Percentiles rank a stretch among this genome's conserved stretches.
Evolutionary conservation across 768 basidiomycete genomes (phyloP).

Genomic region (Melanogaster broomeanus): DNA sequence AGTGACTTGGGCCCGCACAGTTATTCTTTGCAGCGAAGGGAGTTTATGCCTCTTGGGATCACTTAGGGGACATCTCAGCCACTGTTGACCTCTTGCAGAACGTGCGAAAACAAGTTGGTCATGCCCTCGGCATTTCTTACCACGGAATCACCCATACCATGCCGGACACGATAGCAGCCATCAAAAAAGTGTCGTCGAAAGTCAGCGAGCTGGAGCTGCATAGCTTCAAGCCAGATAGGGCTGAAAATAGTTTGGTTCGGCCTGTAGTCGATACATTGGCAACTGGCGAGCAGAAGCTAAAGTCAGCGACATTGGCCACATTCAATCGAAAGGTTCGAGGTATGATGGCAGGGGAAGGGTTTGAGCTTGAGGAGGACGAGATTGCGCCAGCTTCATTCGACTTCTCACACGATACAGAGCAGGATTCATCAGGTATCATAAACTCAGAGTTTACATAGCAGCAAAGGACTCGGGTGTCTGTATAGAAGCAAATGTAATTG

Average conservation of each 20-base stretch:
- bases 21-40: conserved; percentile 27
- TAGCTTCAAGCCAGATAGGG: background rate
- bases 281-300: conserved; percentile 20
- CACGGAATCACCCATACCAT: conserved; percentile 27
- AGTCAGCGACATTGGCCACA: conserved; percentile 25
- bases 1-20: no score
- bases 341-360: conserved; percentile 7
- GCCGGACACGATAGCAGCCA: conserved; percentile 15
- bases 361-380: conserved; percentile 26
- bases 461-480: background rate
- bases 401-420: background rate
- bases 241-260: conserved; percentile 1
- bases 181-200: conserved; percentile 1
- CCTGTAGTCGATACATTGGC: conserved; percentile 13
- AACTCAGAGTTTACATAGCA: background rate
- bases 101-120: conserved; percentile 31
- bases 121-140: conserved; percentile 22
- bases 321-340: conserved; percentile 36
- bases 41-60: conserved; percentile 32
- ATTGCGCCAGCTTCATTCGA: conserved; percentile 5
- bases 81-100: conserved; percentile 25
- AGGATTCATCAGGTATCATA: background rate
- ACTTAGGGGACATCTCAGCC: conserved; percentile 33
- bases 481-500: background rate
- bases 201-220: conserved; percentile 12